phyloP scores from a whole-genome alignment of 805 yeast species.

The Nematodospora valgi region DNA sequence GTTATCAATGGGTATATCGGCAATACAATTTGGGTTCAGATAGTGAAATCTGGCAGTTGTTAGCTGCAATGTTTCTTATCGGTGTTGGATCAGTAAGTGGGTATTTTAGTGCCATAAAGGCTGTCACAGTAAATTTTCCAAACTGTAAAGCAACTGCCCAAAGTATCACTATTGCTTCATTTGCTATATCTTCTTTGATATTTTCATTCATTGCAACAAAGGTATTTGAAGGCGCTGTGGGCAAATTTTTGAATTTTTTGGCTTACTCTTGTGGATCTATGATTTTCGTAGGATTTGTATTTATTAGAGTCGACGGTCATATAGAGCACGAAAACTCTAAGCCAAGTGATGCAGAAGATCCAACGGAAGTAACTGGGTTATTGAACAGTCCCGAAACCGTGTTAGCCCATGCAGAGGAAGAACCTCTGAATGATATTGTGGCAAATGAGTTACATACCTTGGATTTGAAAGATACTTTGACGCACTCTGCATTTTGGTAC shows the following conservation, averaged over 20 bases:
- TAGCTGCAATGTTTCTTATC: constrained; percentile 26
- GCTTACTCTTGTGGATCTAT: constrained; percentile 20
- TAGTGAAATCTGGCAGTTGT: constrained; percentile 13
- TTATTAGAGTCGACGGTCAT: constrained; percentile 28
- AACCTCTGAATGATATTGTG: not conserved
- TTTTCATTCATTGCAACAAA: constrained; percentile 20
- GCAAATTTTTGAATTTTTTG: constrained; percentile 21
- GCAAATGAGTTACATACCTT: constrained; percentile 13
- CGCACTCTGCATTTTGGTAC: constrained; percentile 28
- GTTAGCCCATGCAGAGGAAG: constrained; percentile 3
- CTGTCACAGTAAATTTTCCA: constrained; percentile 31
- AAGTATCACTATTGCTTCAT: constrained; percentile 33
- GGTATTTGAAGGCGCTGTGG: constrained; percentile 20
- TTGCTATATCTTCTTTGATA: constrained; percentile 31
- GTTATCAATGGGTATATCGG: constrained; percentile 25
- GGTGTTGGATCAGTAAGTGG: constrained; percentile 34
- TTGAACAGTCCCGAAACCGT: constrained; percentile 10
- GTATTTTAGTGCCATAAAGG: constrained; percentile 31
- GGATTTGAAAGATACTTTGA: constrained; percentile 18
- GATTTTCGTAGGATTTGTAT: constrained; percentile 26
- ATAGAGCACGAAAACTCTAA: constrained; percentile 11
- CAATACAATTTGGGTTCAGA: constrained; percentile 19
- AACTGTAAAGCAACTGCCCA: constrained; percentile 32
- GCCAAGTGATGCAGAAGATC: not conserved
- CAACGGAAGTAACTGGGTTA: constrained; percentile 11